Evolutionary conservation across 2,329 filamentous ascomycete genomes (phyloP), one percentile per base, ranked within the genome.

Genomic region (Davidsoniella neocaledoniae): DNA sequence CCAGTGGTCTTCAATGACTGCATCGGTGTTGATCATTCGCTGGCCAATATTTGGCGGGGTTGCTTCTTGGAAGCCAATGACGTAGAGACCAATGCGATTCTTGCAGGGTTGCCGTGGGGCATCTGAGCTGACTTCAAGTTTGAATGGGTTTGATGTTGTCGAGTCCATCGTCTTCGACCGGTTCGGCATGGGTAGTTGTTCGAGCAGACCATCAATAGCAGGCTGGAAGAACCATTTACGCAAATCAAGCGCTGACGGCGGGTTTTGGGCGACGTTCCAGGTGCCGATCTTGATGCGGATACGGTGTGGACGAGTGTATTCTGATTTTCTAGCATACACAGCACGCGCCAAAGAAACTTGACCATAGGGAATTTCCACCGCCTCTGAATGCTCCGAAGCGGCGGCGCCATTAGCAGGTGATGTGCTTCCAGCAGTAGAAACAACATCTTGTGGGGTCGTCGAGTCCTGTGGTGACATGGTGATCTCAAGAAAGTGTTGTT

Each of bases 241-340:
- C 4, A 98, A 68, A 60, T 96, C 91, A 56, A 86, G 84, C 63
- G 94, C 87, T 0, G 86, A 87, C 21, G 84, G 86, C 10, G 84
- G 78, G 55, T 83, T 80, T 1, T 82, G 80, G 3, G 87, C 91
- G 14, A 94, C 86, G 64, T 98, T 98, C 91, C 91, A 98, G 0
- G 85, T 83, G 40, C 90, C 91, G 47, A 98, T 74, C 65, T 95
- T 95, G 63, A 98, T 76, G 56, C 80, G 81, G 57, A 94, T 77
- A 46, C 74, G 74, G 61, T 80, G 80, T 41, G 79, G 76, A 37
- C 79, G 76, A 23, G 83, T 81, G 62, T 88, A 98, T 62, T 96
- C 88, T 45, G 75, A 67, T 58, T 80, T 76, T 49, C 91, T 76
- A 38, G 83, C 79, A 60, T 81, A 76, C 38, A 96, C 69, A 26